Evolutionary conservation across 192 early-diverging fungal species (phyloP), one percentile per base, ranked within the genome.

Genomic region (Entomortierella lignicola): DNA sequence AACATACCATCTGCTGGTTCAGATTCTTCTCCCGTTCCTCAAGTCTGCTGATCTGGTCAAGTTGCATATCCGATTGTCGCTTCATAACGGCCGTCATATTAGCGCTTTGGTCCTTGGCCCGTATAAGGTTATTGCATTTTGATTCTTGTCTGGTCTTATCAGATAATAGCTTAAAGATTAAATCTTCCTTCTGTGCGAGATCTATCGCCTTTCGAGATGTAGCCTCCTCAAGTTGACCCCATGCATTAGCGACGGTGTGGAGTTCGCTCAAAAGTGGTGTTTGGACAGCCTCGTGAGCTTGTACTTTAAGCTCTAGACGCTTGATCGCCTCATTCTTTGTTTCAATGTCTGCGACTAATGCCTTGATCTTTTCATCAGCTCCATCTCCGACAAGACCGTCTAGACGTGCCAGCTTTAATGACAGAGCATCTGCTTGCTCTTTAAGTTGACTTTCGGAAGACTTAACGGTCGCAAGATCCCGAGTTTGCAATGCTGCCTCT

Each of bases 71-170:
- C 34, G 90, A 91, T 62, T 93, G 92, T 41, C 80, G 77, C 62
- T 92, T 92, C 67, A 94, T 83, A 2, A 92, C 88, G 57, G 91
- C 87, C 55, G 85, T 88, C 63, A 87, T 83, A 63, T 91, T 86
- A 25, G 87, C 82, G 51, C 87, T 82, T 23, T 90, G 84, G 27
- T 91, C 93, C 58, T 83, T 91, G 53, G 93, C 88, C 75, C 92
- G 91, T 44, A 87, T 85, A 25, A 96, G 71, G 60, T 85, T 84
- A 11, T 83, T 85, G 53, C 92, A 95, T 67, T 95, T 99, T 18
- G 95, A 92, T 31, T 94, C 94, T 61, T 90, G 89, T 83, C 94
- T 95, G 58, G 89, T 86, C 84, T 90, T 94, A 77, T 99, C 95
- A 12, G 92, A 91, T n/a, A 91, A 64, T 3, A 95, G 81, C 48